Conservation (phyloP, 176 grass and related monocot genomes). For the Carex myosuroides region DNA sequence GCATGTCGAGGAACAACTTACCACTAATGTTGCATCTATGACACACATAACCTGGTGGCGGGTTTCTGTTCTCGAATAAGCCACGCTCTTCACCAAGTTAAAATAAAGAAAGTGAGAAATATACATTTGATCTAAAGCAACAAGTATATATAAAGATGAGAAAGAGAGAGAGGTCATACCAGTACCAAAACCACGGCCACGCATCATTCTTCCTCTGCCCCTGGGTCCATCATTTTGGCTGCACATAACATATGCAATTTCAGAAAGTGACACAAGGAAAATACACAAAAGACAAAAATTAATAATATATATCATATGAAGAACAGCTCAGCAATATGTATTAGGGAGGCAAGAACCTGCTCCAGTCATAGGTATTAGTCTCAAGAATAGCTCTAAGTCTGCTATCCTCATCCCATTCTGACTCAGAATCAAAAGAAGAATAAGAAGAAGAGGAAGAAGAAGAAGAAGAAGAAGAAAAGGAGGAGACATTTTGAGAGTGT, state of each 20-base stretch:
- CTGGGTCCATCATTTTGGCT: constrained; percentile 87
- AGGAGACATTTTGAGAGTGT: constrained; percentile 30
- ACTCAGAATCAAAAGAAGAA: constrained; percentile 32
- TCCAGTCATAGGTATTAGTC: constrained; percentile 68
- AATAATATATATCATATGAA: neutral
- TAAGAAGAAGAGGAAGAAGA: neutral
- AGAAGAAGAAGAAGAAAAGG: no score
- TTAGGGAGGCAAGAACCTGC: constrained; percentile 6
- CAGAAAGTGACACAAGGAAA: neutral
- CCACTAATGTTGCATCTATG: constrained; percentile 88
- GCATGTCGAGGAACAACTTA: constrained; percentile 31
- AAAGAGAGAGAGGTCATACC: constrained; percentile 41
- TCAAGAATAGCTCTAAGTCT: constrained; percentile 89
- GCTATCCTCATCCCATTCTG: constrained; percentile 98
- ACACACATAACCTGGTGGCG: constrained; percentile 93
- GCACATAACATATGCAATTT: constrained; percentile 21
- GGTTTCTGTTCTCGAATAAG: constrained; percentile 50
- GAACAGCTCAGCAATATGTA: neutral
- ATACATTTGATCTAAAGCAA: neutral
- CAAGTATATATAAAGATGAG: neutral
- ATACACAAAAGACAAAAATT: neutral
- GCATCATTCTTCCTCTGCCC: constrained; percentile 74
- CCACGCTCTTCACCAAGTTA: constrained; percentile 53
- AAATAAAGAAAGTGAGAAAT: constrained; percentile 21
- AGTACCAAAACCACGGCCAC: constrained; percentile 53